Base-by-base conservation (phyloP, 1,284 basidiomycete species). In the Hypsizygus ulmarius region DNA sequence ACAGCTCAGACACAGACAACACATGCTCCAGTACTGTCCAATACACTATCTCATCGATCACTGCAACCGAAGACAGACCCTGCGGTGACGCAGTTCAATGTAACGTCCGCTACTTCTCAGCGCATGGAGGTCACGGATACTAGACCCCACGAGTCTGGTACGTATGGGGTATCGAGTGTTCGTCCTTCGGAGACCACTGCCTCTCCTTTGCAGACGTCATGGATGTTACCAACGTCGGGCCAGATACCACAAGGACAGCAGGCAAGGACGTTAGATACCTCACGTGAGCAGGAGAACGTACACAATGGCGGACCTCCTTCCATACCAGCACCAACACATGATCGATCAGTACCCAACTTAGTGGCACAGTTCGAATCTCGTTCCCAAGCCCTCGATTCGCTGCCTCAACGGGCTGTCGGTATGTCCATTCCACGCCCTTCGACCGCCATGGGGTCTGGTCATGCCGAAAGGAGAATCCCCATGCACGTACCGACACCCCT, bases 301-400 rank as follows among this genome's bases (percentile, higher is more conserved):
- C 21, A 25, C 4, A 7, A 25, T 7, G 7, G 21, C 7, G 21
- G 21, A 25, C 21, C 21, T 7, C 21, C 21, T 25, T 4, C 21
- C 21, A 4, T 25, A 7, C 7, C 21, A 25, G 21, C 21, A 7
- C 21, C 16, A 21, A 27, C 33, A 35, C 21, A 38, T 10, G 18
- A 18, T 16, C 19, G 30, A 28, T 21, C 16, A 40, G 59, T 62
- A 25, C 51, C 60, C 30, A 52, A 59, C 34, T 45, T 60, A 7
- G 52, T 60, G 15, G 51, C 62, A 30, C 58, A 54, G 14, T 59
- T 56, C 46, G 60, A 63, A 49, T 54, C 58, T 16, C 59, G 56
- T 32, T 42, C 54, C 15, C 29, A 36, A 10, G 21, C 47, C 11
- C 34, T 21, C 16, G 36, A 35, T 12, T 15, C n/a, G 1, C 35